phyloP scores from a whole-genome alignment of 768 basidiomycete species.

The Boletus eberwhitei region DNA sequence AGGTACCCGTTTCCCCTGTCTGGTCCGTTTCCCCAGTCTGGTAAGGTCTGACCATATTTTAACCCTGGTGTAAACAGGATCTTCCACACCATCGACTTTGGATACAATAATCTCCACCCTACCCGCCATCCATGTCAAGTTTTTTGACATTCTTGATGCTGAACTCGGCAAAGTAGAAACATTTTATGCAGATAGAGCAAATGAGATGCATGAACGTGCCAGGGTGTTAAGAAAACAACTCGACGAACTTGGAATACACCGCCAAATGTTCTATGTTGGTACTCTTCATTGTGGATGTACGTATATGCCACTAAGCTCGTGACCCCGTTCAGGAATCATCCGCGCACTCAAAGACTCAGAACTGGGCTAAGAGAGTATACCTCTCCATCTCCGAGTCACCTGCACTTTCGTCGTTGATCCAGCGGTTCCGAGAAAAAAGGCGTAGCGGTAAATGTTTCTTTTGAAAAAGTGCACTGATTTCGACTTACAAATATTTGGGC shows the following conservation, averaged over 20 bases:
- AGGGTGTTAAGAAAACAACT: conserved; percentile 63
- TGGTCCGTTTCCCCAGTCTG: no score
- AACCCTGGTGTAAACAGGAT: conserved; percentile 6
- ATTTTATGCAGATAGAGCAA: conserved; percentile 76
- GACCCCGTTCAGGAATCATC: conserved; percentile 13
- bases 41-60: background rate
- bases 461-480: background rate
- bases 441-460: conserved; percentile 1
- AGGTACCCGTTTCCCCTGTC: conserved; percentile 6
- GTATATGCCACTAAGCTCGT: background rate
- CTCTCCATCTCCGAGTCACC: background rate
- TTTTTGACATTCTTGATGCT: conserved; percentile 72
- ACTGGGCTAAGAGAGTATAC: conserved; percentile 14
- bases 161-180: conserved; percentile 83
- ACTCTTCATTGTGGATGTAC: conserved; percentile 10
- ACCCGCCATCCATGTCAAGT: conserved; percentile 58
- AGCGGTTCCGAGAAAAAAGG: background rate
- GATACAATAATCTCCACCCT: conserved; percentile 52
- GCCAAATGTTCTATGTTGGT: conserved; percentile 52
- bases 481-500: background rate
- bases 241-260: conserved; percentile 68
- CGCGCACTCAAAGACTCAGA: background rate
- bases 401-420: conserved; percentile 3
- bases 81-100: conserved; percentile 34
- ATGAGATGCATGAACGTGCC: conserved; percentile 51